These are phyloP conservation scores for Cryptococcus sp. DNA, from an alignment of 1,284 basidiomycete species.

Conservation along the genomic window DNA sequence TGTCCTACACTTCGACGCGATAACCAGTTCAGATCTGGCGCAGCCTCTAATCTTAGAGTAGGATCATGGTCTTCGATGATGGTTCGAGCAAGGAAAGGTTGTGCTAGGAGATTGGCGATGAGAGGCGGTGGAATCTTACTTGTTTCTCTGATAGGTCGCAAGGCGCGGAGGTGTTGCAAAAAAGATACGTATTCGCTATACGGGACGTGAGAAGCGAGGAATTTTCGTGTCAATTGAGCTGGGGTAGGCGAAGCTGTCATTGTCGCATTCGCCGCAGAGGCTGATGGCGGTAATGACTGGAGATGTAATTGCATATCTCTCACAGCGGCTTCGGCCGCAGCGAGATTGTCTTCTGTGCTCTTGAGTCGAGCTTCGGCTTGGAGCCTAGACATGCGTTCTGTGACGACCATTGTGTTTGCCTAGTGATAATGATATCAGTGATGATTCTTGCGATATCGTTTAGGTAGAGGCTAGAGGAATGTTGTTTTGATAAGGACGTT, in stretches of 20 bases:
- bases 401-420: slow-evolving; percentile 90
- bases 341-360: slow-evolving; percentile 76
- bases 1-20: slow-evolving; percentile 80
- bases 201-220: slow-evolving; percentile 70
- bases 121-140: slow-evolving; percentile 58
- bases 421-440: slow-evolving; percentile 42
- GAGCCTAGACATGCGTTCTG: slow-evolving; percentile 74
- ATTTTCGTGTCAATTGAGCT: slow-evolving; percentile 34
- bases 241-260: neutral
- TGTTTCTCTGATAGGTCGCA: slow-evolving; percentile 62
- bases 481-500: neutral
- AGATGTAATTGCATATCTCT: slow-evolving; percentile 80
- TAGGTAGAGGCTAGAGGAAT: neutral
- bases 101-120: slow-evolving; percentile 68
- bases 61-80: slow-evolving; percentile 91
- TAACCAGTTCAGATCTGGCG: slow-evolving; percentile 91
- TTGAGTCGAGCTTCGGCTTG: slow-evolving; percentile 79
- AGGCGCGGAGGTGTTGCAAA: slow-evolving; percentile 72
- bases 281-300: slow-evolving; percentile 60
- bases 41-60: slow-evolving; percentile 86
- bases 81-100: slow-evolving; percentile 82
- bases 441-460: neutral
- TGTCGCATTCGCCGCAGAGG: neutral
- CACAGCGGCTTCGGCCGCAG: slow-evolving; percentile 82
- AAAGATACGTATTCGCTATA: slow-evolving; percentile 86